These are phyloP conservation scores for Yarrowia osloensis DNA, from an alignment of 805 yeast species.

Conservation along the genomic window DNA sequence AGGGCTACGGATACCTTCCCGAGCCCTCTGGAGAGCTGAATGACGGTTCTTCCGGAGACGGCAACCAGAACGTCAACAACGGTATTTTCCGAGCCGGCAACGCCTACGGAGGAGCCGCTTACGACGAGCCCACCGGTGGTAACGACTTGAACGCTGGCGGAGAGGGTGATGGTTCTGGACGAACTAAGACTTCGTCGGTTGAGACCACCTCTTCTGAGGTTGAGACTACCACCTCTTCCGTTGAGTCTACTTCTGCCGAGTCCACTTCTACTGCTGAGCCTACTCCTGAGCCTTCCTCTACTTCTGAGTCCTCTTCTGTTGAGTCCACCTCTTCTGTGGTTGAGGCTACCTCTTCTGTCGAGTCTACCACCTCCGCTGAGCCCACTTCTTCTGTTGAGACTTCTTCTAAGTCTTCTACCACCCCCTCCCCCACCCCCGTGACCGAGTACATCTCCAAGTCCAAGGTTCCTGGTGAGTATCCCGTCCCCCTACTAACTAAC, in stretches of 20 bases:
- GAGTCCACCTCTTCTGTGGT: background rate
- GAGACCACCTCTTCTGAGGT: background rate
- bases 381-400: background rate
- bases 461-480: conserved; percentile 4
- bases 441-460: background rate
- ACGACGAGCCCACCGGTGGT: background rate
- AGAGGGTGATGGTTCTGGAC: conserved; percentile 22
- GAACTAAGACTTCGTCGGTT: background rate
- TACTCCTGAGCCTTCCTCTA: background rate
- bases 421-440: background rate
- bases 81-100: background rate
- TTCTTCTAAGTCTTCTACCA: background rate
- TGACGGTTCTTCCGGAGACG: background rate
- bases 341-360: too few species aligned
- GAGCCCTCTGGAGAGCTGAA: background rate
- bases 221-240: too few species aligned
- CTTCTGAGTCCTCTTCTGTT: background rate
- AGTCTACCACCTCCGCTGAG: background rate
- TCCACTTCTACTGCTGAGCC: background rate
- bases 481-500: background rate
- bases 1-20: background rate
- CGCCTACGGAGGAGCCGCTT: conserved; percentile 3
- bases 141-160: conserved; percentile 22
- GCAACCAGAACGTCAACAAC: background rate
- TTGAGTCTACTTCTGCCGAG: background rate